Conservation (phyloP, 169 alveolate species). For the Fabrea salina region DNA sequence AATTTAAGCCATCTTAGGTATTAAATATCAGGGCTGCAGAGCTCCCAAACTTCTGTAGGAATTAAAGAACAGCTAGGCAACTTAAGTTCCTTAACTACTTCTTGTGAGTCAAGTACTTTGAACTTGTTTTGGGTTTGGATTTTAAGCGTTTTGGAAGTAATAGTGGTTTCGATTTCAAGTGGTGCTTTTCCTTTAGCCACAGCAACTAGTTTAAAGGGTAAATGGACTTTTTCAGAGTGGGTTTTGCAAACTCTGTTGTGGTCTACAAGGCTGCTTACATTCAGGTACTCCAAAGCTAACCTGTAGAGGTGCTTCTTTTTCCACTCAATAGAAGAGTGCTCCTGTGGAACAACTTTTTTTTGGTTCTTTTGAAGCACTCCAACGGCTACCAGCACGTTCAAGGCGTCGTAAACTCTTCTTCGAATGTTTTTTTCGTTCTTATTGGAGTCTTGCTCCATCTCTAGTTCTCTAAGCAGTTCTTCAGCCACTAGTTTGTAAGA, state of each 20-base stretch:
- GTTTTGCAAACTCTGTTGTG: neutral
- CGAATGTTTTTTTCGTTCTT: constrained; percentile 84
- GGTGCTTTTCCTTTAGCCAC: neutral
- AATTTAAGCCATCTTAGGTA: too few relatives aligned
- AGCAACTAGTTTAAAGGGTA: neutral
- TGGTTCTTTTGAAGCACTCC: constrained; percentile 60
- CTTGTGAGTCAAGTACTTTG: too few relatives aligned
- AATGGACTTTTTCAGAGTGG: neutral
- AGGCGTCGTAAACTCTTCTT: constrained; percentile 84
- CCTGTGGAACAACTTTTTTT: constrained; percentile 38
- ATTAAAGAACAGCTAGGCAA: too few relatives aligned
- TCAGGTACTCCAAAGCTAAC: neutral
- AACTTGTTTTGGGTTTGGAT: too few relatives aligned
- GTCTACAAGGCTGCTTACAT: neutral
- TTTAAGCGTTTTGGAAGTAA: too few relatives aligned
- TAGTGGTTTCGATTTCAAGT: too few relatives aligned
- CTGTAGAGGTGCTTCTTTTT: neutral
- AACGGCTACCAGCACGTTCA: constrained; percentile 79
- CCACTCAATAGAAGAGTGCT: neutral
- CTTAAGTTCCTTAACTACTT: too few relatives aligned
- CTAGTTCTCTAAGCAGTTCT: neutral
- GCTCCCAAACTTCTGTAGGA: too few relatives aligned
- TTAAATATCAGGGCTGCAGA: too few relatives aligned
- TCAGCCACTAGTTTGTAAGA: constrained; percentile 21
- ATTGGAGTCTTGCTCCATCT: neutral